Evolutionary conservation across 257 asterid species (phyloP).

Genomic region (Nicotiana noctiflora): DNA sequence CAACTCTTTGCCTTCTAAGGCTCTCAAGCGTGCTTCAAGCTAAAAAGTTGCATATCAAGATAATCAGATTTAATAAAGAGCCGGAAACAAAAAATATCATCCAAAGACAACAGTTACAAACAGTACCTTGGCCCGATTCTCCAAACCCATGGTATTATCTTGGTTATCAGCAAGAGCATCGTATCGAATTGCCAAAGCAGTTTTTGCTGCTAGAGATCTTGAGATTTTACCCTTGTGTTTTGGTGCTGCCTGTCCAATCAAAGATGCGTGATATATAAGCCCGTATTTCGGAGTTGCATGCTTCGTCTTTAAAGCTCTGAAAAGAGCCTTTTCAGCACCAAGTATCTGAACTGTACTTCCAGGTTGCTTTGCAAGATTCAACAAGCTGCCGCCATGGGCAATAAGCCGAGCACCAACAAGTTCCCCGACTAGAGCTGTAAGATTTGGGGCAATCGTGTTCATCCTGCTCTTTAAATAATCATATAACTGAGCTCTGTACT

Average conservation of each 20-base stretch:
- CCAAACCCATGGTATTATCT: slow-evolving; percentile 77
- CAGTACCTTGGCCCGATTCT: slow-evolving; percentile 57
- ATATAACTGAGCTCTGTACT: slow-evolving; percentile 75
- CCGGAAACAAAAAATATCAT: background rate
- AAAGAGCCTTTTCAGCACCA: slow-evolving; percentile 91
- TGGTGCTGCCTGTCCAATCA: slow-evolving; percentile 91
- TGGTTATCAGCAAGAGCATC: slow-evolving; percentile 79
- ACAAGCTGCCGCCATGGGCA: slow-evolving; percentile 89
- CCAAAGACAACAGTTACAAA: background rate
- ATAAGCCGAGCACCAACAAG: slow-evolving; percentile 94
- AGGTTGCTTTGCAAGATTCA: slow-evolving; percentile 93
- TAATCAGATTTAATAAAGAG: background rate
- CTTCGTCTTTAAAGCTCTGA: slow-evolving; percentile 85
- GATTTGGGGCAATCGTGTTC: slow-evolving; percentile 92
- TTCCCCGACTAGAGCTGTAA: slow-evolving; percentile 89
- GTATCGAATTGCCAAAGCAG: slow-evolving; percentile 74
- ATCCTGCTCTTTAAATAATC: slow-evolving; percentile 84
- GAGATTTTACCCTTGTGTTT: slow-evolving; percentile 91
- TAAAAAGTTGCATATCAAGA: slow-evolving; percentile 11
- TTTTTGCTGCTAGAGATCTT: slow-evolving; percentile 78
- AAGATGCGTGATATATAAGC: slow-evolving; percentile 85
- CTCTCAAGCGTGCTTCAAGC: slow-evolving; percentile 78
- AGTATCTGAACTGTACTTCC: slow-evolving; percentile 94
- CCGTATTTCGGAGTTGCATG: slow-evolving; percentile 92
- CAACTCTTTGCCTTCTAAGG: slow-evolving; percentile 64